These are phyloP conservation scores for Penicillium corylophilum DNA, from an alignment of 2,329 filamentous ascomycete genomes.

Conservation along the genomic window DNA sequence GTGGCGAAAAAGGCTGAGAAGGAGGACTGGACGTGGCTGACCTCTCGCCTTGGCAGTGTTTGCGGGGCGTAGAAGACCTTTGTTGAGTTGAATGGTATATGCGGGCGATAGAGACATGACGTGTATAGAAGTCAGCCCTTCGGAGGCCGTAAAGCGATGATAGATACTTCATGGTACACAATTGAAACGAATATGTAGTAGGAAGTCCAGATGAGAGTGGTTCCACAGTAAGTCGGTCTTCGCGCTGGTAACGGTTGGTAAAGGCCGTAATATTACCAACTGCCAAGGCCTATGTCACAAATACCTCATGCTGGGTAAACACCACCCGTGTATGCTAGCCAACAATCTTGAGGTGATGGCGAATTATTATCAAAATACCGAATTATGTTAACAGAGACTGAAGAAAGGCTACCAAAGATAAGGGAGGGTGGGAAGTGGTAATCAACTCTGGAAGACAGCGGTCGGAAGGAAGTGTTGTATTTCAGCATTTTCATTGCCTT, in stretches of 20 bases:
- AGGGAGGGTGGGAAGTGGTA: no score
- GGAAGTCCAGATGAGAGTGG: neutral
- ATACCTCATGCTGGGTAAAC: neutral
- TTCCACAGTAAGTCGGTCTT: neutral
- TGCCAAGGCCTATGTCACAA: neutral
- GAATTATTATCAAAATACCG: no score
- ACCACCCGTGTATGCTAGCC: neutral
- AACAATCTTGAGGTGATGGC: no score
- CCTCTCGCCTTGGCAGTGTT: neutral
- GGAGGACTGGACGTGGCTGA: neutral
- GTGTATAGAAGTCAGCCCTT: neutral
- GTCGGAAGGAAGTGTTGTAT: no score
- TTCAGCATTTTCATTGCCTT: no score
- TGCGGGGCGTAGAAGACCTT: neutral
- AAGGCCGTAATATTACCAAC: neutral
- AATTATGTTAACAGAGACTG: no score
- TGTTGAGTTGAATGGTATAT: neutral
- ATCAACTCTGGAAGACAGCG: no score
- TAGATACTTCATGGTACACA: neutral
- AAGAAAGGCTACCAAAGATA: no score
- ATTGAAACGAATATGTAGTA: neutral
- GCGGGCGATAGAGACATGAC: neutral
- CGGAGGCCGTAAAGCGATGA: neutral
- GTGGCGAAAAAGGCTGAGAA: neutral
- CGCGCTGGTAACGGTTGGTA: neutral